Evolutionary conservation across 345 rosid species (phyloP), one percentile per base, ranked within the genome.

Genomic region (Gynandropsis gynandra): DNA sequence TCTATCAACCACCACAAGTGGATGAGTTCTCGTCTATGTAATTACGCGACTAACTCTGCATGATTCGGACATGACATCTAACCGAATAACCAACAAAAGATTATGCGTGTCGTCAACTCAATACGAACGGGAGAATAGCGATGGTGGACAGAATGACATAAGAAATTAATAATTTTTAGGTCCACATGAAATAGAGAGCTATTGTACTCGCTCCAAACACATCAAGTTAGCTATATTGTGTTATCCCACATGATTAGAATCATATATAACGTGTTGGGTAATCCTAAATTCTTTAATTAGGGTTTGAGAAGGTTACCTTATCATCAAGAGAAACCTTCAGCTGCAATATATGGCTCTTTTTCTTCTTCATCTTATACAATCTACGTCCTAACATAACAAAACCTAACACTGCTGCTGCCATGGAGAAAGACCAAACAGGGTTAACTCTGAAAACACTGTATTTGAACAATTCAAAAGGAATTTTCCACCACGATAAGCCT

Each of bases 331-430:
- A 60, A 67, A 92, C 80, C 79, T 92, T 87, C 42, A 87, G 85
- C 69, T 80, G 85, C 76, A 87, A 65, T 70, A 68, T 63, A 51
- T 65, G 75, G 52, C 58, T 73, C 85, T 69, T n/a, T n/a, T n/a
- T 87, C 64, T 73, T 76, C 81, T 80, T 92, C 94, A 85, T 79
- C 75, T 71, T 80, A 59, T 83, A 83, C 76, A 87, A 45, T 59
- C 74, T 82, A 36, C 79, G 76, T 27, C 93, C 98, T 76, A 92
- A 65, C 47, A 87, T 71, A 61, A 87, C 70, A 61, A 80, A 65
- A 16, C 95, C 98, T 74, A 92, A 64, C 40, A 92, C 52, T 59
- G 98, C 95, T 17, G 96, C 96, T 8, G 95, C 93, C 69, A 92
- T 72, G 8, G 98, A 87, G 67, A 92, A 62, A 40, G 96, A 74